Evolutionary conservation across 306 rosid species (phyloP).

Genomic region (Ammopiptanthus mongolicus): DNA sequence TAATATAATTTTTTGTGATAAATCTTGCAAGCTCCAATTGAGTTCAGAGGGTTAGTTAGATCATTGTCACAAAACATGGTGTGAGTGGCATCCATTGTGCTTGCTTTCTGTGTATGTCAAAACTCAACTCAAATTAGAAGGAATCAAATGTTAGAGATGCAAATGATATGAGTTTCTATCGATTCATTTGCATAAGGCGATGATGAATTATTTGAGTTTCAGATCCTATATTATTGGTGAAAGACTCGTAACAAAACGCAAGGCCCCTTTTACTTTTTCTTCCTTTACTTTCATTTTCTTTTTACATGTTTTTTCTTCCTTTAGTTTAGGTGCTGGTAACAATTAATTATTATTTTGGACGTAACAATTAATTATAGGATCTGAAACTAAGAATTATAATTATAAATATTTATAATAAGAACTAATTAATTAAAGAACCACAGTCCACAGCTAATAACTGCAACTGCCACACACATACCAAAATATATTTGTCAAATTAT

Average conservation of each 20-base stretch:
- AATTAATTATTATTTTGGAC: background rate
- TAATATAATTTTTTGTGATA: no score
- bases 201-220: background rate
- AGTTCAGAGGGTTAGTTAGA: constrained; percentile 65
- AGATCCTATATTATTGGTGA: constrained; percentile 42
- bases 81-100: constrained; percentile 77
- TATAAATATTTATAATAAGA: no score
- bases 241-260: constrained; percentile 17
- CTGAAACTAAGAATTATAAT: no score
- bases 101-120: background rate
- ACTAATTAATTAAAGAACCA: no score
- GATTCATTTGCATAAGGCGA: background rate
- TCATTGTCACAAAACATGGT: constrained; percentile 53
- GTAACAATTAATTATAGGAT: no score
- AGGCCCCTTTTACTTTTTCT: constrained; percentile 22
- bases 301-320: constrained; percentile 3
- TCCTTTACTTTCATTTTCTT: background rate
- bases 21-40: constrained; percentile 93
- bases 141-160: constrained; percentile 3
- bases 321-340: constrained; percentile 8
- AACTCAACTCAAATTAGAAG: background rate
- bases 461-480: no score
- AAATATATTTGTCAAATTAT: no score
- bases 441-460: no score
- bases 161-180: background rate